Percentiles rank a stretch among this genome's conserved stretches.
Conservation (phyloP, 805 yeast genomes). For the Candida morakotiae region DNA sequence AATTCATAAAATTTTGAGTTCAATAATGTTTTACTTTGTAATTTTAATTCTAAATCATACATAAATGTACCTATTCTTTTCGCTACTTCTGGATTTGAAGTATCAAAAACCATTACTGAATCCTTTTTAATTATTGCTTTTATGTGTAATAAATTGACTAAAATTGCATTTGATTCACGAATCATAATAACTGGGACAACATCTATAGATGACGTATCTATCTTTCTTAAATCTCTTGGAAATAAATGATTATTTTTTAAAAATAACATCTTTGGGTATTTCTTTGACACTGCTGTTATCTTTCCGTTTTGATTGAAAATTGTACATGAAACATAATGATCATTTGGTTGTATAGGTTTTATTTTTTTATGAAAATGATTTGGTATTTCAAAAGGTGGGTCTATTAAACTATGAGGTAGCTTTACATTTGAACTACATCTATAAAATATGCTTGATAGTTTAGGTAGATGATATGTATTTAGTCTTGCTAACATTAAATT, state of each 20-base stretch:
- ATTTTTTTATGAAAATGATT: conserved; percentile 10
- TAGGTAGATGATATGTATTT: neutral
- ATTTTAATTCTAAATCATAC: conserved; percentile 77
- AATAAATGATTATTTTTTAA: conserved; percentile 67
- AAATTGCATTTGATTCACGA: conserved; percentile 64
- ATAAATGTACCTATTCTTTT: conserved; percentile 69
- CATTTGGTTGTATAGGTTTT: conserved; percentile 45
- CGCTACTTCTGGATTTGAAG: conserved; percentile 63
- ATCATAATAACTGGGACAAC: conserved; percentile 88
- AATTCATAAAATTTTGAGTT: conserved; percentile 53
- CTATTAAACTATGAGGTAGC: neutral
- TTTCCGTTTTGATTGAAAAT: conserved; percentile 69
- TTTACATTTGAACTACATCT: neutral
- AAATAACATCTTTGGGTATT: conserved; percentile 69
- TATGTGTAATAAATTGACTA: conserved; percentile 80
- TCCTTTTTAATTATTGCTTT: conserved; percentile 85
- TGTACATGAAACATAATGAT: conserved; percentile 69
- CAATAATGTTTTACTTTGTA: conserved; percentile 36
- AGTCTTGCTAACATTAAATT: neutral
- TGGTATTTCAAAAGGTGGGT: conserved; percentile 1
- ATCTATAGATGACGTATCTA: conserved; percentile 70
- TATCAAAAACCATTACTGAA: conserved; percentile 79
- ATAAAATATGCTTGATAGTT: conserved; percentile 3
- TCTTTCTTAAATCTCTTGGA: conserved; percentile 83
- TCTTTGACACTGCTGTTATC: conserved; percentile 64